Conservation (phyloP, 768 basidiomycete species). For the Cystofilobasidium bisporidii region DNA sequence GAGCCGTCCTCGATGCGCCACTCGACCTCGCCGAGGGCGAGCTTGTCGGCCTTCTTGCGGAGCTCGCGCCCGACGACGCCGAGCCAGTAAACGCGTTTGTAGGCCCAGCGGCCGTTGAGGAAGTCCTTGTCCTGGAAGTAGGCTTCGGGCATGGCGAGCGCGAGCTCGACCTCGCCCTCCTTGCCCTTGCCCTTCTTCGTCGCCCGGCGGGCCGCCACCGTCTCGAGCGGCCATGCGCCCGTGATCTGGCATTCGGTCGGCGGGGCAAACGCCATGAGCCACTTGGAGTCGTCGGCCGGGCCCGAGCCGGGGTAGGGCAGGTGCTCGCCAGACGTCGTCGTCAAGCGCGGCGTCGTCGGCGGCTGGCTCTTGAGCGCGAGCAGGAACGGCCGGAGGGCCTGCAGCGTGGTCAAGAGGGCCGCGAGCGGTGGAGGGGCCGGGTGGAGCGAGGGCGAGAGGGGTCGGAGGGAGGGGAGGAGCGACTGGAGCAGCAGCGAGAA, state of each 20-base stretch:
- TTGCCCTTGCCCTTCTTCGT: slow-evolving; percentile 39
- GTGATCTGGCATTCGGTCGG: slow-evolving; percentile 67
- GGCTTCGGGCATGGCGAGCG: slow-evolving; percentile 78
- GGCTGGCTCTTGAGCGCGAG: slow-evolving; percentile 50
- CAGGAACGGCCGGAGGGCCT: slow-evolving; percentile 58
- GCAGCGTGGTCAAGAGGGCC: slow-evolving; percentile 62
- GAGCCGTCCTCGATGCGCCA: slow-evolving; percentile 33
- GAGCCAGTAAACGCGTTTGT: slow-evolving; percentile 84
- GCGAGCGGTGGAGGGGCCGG: slow-evolving; percentile 57
- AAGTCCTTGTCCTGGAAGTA: slow-evolving; percentile 97
- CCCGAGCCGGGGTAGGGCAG: slow-evolving; percentile 62
- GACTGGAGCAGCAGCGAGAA: slow-evolving; percentile 65
- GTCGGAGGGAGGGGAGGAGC: slow-evolving; percentile 38
- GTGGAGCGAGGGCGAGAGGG: slow-evolving; percentile 54
- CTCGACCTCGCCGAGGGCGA: slow-evolving; percentile 49
- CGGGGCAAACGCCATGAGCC: slow-evolving; percentile 72
- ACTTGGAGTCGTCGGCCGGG: slow-evolving; percentile 70
- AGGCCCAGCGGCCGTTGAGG: slow-evolving; percentile 75
- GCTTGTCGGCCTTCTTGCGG: not conserved
- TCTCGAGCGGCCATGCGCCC: slow-evolving; percentile 77
- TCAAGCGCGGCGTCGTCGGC: slow-evolving; percentile 43
- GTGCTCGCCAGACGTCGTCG: slow-evolving; percentile 32
- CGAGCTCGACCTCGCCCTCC: slow-evolving; percentile 63
- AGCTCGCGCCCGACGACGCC: slow-evolving; percentile 59
- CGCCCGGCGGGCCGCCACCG: slow-evolving; percentile 63